Conservation (phyloP, 345 rosid genomes). For the Sapria himalayana region DNA sequence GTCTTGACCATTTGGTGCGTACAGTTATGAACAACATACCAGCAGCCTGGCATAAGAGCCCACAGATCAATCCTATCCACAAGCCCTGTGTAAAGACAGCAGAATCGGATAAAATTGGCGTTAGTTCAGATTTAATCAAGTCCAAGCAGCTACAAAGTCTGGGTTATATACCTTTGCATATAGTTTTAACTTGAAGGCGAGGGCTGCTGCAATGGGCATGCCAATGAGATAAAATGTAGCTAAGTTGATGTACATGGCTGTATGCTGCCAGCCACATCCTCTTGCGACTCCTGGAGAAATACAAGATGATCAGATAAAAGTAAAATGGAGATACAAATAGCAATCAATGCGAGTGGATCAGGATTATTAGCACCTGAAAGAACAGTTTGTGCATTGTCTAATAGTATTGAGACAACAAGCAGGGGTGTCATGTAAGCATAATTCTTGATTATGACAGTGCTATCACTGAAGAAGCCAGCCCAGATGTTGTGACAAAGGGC, state of each 20-base stretch:
- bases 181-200: conserved; percentile 33
- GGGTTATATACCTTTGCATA: conserved; percentile 22
- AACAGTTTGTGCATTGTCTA: conserved; percentile 46
- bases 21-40: conserved; percentile 23
- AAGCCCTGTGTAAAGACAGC: conserved; percentile 23
- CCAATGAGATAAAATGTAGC: conserved; percentile 31
- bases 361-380: too few species aligned
- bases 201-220: conserved; percentile 24
- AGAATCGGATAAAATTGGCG: background rate
- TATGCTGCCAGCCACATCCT: conserved; percentile 64
- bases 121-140: too few species aligned
- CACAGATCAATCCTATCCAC: conserved; percentile 60
- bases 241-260: conserved; percentile 32
- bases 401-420: conserved; percentile 27
- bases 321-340: background rate
- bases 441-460: conserved; percentile 14
- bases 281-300: conserved; percentile 32
- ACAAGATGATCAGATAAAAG: background rate
- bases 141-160: too few species aligned
- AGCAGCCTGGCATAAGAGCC: conserved; percentile 23
- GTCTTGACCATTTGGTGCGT: conserved; percentile 27
- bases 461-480: conserved; percentile 38
- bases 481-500: conserved; percentile 33
- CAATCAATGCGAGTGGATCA: too few species aligned
- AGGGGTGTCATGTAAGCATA: conserved; percentile 38